phyloP scores from a whole-genome alignment of 345 rosid genomes.

The Psidium friedrichsthalianum region DNA sequence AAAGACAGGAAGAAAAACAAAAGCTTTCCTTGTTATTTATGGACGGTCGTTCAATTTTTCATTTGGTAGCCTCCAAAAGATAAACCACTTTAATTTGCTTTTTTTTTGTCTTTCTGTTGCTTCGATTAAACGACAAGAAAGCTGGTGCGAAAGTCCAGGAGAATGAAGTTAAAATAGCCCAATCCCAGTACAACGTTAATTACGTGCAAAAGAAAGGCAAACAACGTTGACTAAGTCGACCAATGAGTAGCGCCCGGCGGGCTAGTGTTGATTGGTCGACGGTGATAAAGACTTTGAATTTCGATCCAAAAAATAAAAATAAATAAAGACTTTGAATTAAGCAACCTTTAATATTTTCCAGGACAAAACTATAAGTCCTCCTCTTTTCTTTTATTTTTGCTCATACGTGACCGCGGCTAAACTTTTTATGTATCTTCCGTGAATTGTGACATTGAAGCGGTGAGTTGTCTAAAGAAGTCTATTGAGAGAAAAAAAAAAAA shows the following conservation, averaged over 20 bases:
- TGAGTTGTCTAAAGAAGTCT: neutral
- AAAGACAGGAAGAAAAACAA: neutral
- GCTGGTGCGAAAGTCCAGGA: neutral
- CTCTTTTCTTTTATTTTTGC: neutral
- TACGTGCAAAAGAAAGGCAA: too few relatives aligned
- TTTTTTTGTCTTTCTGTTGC: neutral
- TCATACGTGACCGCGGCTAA: neutral
- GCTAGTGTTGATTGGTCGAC: neutral
- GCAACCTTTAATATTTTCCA: neutral
- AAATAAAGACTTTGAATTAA: neutral
- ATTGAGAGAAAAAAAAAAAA: neutral
- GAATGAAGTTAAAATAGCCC: neutral
- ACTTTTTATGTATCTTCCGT: neutral
- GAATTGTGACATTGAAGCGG: neutral
- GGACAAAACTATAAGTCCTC: neutral
- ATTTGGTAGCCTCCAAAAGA: too few relatives aligned
- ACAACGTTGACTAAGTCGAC: neutral
- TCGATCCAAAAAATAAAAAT: too few relatives aligned
- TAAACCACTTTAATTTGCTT: neutral
- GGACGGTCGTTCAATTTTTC: neutral
- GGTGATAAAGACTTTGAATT: neutral
- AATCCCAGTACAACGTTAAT: neutral
- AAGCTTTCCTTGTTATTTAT: neutral
- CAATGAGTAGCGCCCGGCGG: neutral
- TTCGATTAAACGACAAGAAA: neutral